Evolutionary conservation across 495 filamentous ascomycete genomes (phyloP).

Genomic region (Talaromyces liani): DNA sequence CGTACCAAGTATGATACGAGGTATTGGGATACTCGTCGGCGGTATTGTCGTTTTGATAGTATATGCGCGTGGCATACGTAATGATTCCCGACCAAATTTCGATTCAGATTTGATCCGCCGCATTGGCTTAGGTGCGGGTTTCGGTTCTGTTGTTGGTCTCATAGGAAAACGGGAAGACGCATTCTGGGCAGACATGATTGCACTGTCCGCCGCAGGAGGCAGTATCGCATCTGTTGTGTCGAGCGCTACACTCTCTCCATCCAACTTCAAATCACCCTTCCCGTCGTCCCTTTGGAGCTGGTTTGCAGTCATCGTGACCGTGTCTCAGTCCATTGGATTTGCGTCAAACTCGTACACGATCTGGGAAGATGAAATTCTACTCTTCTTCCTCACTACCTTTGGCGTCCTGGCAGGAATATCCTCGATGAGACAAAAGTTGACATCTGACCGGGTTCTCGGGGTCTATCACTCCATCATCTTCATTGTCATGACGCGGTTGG

Average conservation of each 20-base stretch:
- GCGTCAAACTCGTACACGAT: constrained; percentile 98
- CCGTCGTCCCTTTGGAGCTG: constrained; percentile 82
- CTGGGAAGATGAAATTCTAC: constrained; percentile 94
- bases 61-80: constrained; percentile 57
- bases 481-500: constrained; percentile 68
- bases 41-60: constrained; percentile 59
- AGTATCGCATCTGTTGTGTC: constrained; percentile 55
- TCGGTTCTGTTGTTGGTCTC: constrained; percentile 28
- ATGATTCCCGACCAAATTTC: constrained; percentile 44
- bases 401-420: constrained; percentile 63
- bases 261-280: constrained; percentile 47
- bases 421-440: constrained; percentile 59
- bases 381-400: constrained; percentile 87
- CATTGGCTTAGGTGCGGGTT: constrained; percentile 26
- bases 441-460: constrained; percentile 60
- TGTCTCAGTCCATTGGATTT: constrained; percentile 80
- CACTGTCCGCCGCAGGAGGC: constrained; percentile 48
- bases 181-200: constrained; percentile 24
- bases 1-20: constrained; percentile 71
- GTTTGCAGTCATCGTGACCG: constrained; percentile 71
- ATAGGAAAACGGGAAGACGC: constrained; percentile 13
- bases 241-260: constrained; percentile 43
- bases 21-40: constrained; percentile 60
- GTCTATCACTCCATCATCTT: constrained; percentile 81
- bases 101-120: constrained; percentile 36